Percentiles rank a stretch among this genome's conserved stretches.
phyloP scores from a whole-genome alignment of 805 yeast species.

The Teunomyces panamensis region DNA sequence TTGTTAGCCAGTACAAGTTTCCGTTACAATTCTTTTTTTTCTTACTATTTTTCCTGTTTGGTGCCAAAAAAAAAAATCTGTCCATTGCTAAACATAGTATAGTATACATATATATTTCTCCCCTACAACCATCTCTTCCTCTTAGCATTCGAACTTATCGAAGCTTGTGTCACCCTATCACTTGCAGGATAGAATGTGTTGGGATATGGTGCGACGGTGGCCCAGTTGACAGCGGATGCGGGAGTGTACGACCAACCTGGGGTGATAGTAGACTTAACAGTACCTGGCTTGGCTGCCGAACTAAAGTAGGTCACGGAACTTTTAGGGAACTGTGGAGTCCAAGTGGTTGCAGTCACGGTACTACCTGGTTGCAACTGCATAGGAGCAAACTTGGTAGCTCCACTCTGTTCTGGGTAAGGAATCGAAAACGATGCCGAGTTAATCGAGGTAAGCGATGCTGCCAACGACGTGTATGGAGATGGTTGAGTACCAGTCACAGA shows the following conservation, averaged over 20 bases:
- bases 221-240: slow-evolving; percentile 63
- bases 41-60: background rate
- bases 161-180: slow-evolving; percentile 42
- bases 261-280: slow-evolving; percentile 62
- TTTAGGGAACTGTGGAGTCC: slow-evolving; percentile 66
- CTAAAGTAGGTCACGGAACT: slow-evolving; percentile 58
- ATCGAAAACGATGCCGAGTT: slow-evolving; percentile 54
- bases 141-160: slow-evolving; percentile 32
- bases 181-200: slow-evolving; percentile 63
- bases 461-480: slow-evolving; percentile 38
- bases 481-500: slow-evolving; percentile 42
- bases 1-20: background rate
- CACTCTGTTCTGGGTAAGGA: slow-evolving; percentile 78
- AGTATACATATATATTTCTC: background rate
- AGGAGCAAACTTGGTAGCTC: slow-evolving; percentile 78
- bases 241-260: slow-evolving; percentile 81
- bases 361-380: slow-evolving; percentile 89
- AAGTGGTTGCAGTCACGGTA: slow-evolving; percentile 59
- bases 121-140: slow-evolving; percentile 39
- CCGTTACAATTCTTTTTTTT: background rate
- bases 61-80: no score
- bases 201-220: slow-evolving; percentile 69
- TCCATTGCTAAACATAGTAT: no score
- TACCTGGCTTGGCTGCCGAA: slow-evolving; percentile 44
- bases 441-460: slow-evolving; percentile 17